Evolutionary conservation across 2,329 filamentous ascomycete genomes (phyloP).

Genomic region (Mycocentrospora acerina): DNA sequence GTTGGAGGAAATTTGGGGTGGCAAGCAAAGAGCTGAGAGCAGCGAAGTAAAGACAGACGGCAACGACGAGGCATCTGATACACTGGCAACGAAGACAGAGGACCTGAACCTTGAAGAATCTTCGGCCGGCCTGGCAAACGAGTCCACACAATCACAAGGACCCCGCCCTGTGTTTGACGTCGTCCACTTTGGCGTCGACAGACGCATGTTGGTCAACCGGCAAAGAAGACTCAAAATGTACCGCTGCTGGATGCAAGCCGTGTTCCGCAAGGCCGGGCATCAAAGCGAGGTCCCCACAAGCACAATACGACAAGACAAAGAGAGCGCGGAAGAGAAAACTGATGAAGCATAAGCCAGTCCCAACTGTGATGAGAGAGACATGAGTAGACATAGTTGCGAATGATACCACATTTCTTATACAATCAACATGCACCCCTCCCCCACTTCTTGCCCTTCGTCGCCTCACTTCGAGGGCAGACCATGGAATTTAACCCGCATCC

Average conservation of each 20-base stretch:
- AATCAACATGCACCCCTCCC: too few relatives aligned
- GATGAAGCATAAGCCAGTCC: conserved; percentile 2
- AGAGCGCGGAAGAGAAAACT: conserved; percentile 6
- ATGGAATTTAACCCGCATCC: conserved; percentile 29
- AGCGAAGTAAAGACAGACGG: conserved; percentile 1
- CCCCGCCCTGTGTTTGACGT: conserved; percentile 59
- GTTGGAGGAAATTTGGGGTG: conserved; percentile 75
- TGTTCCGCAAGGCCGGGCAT: conserved; percentile 64
- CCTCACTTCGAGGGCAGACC: too few relatives aligned
- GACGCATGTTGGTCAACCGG: conserved; percentile 87
- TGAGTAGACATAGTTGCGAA: too few relatives aligned
- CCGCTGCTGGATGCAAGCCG: conserved; percentile 90
- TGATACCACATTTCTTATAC: too few relatives aligned
- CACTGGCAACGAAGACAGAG: conserved; percentile 5
- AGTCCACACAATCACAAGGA: conserved; percentile 4
- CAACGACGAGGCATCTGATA: conserved; percentile 2
- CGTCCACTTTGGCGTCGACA: conserved; percentile 78
- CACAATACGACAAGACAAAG: conserved; percentile 33
- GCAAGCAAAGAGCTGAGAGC: conserved; percentile 19
- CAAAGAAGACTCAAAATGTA: conserved; percentile 96
- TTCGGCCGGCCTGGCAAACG: not conserved
- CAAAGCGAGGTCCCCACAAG: conserved; percentile 37
- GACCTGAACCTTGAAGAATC: conserved; percentile 7
- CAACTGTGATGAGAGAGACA: not conserved
- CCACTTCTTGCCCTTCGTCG: too few relatives aligned